Base-by-base conservation (phyloP, 345 rosid species). In the Kandelia obovata region DNA sequence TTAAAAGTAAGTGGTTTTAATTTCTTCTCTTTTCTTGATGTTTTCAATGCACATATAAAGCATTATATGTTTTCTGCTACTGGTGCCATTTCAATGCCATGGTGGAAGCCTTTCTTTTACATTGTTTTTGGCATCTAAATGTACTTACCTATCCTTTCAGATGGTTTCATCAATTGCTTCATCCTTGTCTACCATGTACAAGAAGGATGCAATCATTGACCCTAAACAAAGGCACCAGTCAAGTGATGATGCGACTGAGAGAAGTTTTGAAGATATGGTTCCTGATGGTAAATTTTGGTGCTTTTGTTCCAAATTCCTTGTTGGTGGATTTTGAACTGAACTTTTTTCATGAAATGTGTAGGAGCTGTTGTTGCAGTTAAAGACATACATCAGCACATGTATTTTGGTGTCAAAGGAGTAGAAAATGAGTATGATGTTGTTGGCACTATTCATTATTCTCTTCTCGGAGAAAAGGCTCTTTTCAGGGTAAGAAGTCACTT, bases 291-390 rank as follows among this genome's bases (percentile, higher is more conserved):
- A 51, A 72, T 76, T 60, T 53, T 65, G 65, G 16, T 26, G 0
- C 11, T 4, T 21, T 56, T 25, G 7, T 25, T 11, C 10, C 28
- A 25, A 9, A 21, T 56, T 56, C 25, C 59, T 26, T 56, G 16
- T 59, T 66, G 67, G 71, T 67, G 68, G 69, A 78, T 53, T 56
- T 65, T 74, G 46, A 66, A 66, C 58, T 70, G 35, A 66, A 62
- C 51, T 58, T 57, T 62, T 28, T 63, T 65, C 27, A 62, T 67
- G 58, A 65, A 61, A 64, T 73, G 61, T 66, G 43, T 80, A 93
- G 98, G 98, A 63, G 83, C 97, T 72, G 83, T 89, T 68, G 96
- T 93, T 68, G 87, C 94, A 52, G 82, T 93, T 73, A 96, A 89
- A 83, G 98, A 93, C 81, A 83, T 87, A 21, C 80, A 91, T 80